Base-by-base conservation (phyloP, 148 eudicot genomes). In the Cornus florida region DNA sequence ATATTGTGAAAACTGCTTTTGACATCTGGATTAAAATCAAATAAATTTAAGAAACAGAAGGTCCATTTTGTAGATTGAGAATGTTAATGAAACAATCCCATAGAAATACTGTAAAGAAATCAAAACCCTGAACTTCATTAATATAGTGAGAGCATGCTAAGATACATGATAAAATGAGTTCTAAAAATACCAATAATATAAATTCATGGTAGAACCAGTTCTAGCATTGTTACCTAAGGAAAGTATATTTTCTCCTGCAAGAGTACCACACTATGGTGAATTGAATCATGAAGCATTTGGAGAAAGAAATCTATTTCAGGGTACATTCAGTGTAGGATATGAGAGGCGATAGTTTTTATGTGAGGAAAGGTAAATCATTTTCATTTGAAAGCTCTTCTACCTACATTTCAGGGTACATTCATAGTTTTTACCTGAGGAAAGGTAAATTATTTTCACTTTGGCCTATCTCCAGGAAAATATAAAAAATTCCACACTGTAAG, bases 1-100 rank as follows among this genome's bases (percentile, higher is more conserved):
- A 79, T 93, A 96, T 10, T 92, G 95, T 20, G 99, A 93, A 82
- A 91, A 96, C 68, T 96, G 98, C 88, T 96, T 96, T 76, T 94
- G 86, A 64, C 97, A 96, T 78, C 98, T 95, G 89, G 81, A 90
- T 0, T 69, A 0, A 65, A 60, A 19, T 11, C 23, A 50, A 33
- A 50, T 0, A 65, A 56, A 43, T 43, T 6, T 43, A 4, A 43
- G 28, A 78, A 75, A 1, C 60, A 70, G 24, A 60, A 32, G 78
- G 32, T 56, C 67, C 28, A 60, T 6, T 65, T n/a, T 4, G 2
- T 2, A 79, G 72, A 19, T 9, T 20, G 10, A 20, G 33, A 69
- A 3, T 3, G 12, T 14, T 31, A 57, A 46, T 6, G 2, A 65
- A 67, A 20, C 0, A 28, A 43, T 43, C 66, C 5, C 4, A 6